Evolutionary conservation across 2,329 filamentous ascomycete genomes (phyloP).

Genomic region (Coniochaeta pulveracea): DNA sequence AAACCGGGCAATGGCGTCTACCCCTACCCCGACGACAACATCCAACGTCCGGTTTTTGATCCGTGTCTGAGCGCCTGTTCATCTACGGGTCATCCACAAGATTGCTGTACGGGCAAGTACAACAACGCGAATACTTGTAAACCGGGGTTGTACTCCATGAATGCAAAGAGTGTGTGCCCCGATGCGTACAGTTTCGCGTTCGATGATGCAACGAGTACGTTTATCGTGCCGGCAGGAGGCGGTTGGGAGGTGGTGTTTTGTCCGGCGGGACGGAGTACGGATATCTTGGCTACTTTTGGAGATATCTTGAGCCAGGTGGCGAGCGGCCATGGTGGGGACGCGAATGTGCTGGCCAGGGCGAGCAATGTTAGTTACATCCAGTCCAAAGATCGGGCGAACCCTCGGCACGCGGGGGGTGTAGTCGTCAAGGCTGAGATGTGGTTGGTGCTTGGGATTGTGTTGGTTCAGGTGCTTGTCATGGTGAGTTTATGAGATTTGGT

Average conservation of each 20-base stretch:
- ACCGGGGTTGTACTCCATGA: conserved; percentile 55
- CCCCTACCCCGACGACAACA: conserved; percentile 67
- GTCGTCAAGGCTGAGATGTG: background rate
- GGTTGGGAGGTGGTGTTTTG: conserved; percentile 75
- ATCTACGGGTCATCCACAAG: conserved; percentile 50
- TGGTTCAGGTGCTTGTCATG: background rate
- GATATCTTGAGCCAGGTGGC: conserved; percentile 36
- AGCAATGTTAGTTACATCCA: conserved; percentile 25
- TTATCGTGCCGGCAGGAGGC: conserved; percentile 54
- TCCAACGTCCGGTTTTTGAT: conserved; percentile 60
- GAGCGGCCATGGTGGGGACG: conserved; percentile 23
- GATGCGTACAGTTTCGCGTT: conserved; percentile 75
- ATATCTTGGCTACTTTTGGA: conserved; percentile 42
- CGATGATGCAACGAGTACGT: conserved; percentile 47
- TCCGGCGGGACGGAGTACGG: conserved; percentile 48
- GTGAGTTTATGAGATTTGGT: background rate
- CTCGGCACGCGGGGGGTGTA: conserved; percentile 1
- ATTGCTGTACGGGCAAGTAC: conserved; percentile 67
- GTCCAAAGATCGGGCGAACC: conserved; percentile 10
- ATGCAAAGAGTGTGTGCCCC: conserved; percentile 66
- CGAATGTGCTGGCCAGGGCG: conserved; percentile 18
- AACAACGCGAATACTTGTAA: conserved; percentile 51
- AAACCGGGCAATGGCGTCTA: conserved; percentile 68
- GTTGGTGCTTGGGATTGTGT: background rate
- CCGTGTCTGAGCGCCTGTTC: conserved; percentile 71